These are phyloP conservation scores for Quercus glauca DNA, from an alignment of 306 rosid species.

Conservation along the genomic window DNA sequence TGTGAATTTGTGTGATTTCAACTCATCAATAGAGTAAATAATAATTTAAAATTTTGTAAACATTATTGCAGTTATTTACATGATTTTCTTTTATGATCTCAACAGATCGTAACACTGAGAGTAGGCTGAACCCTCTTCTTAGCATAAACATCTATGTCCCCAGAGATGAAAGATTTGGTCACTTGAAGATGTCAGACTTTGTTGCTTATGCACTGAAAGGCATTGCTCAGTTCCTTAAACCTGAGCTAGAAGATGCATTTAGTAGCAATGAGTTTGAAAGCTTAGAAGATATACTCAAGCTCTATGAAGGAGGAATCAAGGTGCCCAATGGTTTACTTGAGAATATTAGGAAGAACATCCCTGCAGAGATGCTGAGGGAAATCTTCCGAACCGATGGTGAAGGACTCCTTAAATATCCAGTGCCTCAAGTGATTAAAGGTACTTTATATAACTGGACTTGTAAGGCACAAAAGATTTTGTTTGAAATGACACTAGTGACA, in stretches of 20 bases:
- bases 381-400: slow-evolving; percentile 65
- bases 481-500: neutral
- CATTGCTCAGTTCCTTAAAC: slow-evolving; percentile 44
- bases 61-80: neutral
- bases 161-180: slow-evolving; percentile 74
- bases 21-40: neutral
- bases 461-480: neutral
- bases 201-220: slow-evolving; percentile 58
- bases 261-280: slow-evolving; percentile 45
- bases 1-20: neutral
- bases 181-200: slow-evolving; percentile 66
- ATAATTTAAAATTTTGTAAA: neutral
- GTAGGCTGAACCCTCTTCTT: slow-evolving; percentile 4
- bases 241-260: slow-evolving; percentile 38
- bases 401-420: slow-evolving; percentile 44
- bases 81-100: slow-evolving; percentile 1
- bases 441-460: neutral
- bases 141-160: slow-evolving; percentile 57
- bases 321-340: slow-evolving; percentile 44
- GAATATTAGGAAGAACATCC: slow-evolving; percentile 34
- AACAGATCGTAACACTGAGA: slow-evolving; percentile 56
- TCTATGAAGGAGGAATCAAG: slow-evolving; percentile 63
- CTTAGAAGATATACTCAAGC: slow-evolving; percentile 54
- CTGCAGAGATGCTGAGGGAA: slow-evolving; percentile 55
- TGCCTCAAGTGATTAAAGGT: slow-evolving; percentile 74